Base-by-base conservation (phyloP, 805 yeast genomes). In the Barnettozyma siamensis region DNA sequence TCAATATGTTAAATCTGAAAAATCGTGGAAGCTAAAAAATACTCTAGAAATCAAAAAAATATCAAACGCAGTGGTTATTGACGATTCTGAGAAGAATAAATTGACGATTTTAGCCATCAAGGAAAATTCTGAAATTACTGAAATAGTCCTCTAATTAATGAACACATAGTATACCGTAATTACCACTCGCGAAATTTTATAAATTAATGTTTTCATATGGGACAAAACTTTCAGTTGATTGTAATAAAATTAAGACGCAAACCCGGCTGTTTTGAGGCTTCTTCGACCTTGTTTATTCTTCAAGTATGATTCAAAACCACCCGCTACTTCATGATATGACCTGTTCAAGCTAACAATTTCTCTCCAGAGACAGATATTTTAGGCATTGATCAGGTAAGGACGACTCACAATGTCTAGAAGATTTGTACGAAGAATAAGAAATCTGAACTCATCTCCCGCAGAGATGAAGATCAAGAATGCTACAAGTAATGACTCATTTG, bases 401-500 rank as follows among this genome's bases (percentile, higher is more conserved):
- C 9, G 9, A 21, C 24, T 7, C 11, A 26, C 11, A 17, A 54
- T 54, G 56, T 51, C 58, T 13, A 46, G 55, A 28, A 40, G 59
- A 37, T 43, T 62, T 42, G 53, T 57, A 53, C 47, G 69, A 56
- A 42, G 56, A 49, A 49, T 63, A 55, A 41, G 54, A 53, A 48
- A 63, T 57, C 19, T 62, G n/a, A 51, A 48, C 7, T 44, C 57
- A 8, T 30, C 55, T 1, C 48, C 63, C 3, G 53, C 54, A 16
- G 72, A 66, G 43, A 42, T 60, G 6, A 67, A 55, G 43, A 64
- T 69, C 13, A 65, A 58, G 44, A 60, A 64, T 17, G 77, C 80
- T 8, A 77, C 82, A 19, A 72, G 69, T 47, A 67, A 66, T 43
- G 80, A 76, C 43, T 64, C 69, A 2, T 62, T 69, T 50, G 80